phyloP scores from a whole-genome alignment of 192 early-diverging fungal genomes.

The Coemansia guatemalensis region DNA sequence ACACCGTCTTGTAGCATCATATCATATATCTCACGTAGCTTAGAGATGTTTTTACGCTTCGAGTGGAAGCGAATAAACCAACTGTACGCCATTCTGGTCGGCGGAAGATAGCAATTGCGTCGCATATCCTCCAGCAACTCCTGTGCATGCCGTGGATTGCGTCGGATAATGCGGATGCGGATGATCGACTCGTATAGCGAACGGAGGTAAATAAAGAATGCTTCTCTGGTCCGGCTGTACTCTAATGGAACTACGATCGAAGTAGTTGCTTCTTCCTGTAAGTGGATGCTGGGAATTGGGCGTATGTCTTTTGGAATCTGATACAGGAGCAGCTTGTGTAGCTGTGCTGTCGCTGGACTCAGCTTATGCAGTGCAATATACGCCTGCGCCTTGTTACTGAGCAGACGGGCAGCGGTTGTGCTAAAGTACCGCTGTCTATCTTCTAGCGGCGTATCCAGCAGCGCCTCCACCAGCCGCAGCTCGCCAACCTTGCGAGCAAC shows the following conservation, averaged over 20 bases:
- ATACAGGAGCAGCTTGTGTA: constrained; percentile 26
- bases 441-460: constrained; percentile 19
- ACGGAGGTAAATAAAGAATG: constrained; percentile 45
- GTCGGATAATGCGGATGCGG: constrained; percentile 24
- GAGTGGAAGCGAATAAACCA: constrained; percentile 48
- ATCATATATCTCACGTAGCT: constrained; percentile 36
- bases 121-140: constrained; percentile 46
- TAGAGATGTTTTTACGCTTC: constrained; percentile 45
- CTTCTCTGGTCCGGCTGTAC: constrained; percentile 29
- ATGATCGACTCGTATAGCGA: constrained; percentile 48
- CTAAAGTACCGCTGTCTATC: neutral
- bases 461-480: constrained; percentile 14
- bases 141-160: constrained; percentile 17
- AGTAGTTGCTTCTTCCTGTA: neutral
- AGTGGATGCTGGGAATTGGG: constrained; percentile 11
- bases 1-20: constrained; percentile 50
- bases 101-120: constrained; percentile 47
- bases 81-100: constrained; percentile 28
- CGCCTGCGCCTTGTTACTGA: constrained; percentile 23
- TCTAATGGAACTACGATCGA: constrained; percentile 24
- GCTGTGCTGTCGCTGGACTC: constrained; percentile 12
- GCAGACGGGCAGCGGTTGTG: constrained; percentile 27
- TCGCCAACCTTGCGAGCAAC: constrained; percentile 20
- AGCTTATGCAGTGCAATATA: constrained; percentile 24
- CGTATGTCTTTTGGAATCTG: constrained; percentile 36